A percentile compares a stretch with the other conserved stretches of the same genome.
phyloP scores from a whole-genome alignment of 2,329 filamentous ascomycete genomes.

The Colletotrichum caudatum region DNA sequence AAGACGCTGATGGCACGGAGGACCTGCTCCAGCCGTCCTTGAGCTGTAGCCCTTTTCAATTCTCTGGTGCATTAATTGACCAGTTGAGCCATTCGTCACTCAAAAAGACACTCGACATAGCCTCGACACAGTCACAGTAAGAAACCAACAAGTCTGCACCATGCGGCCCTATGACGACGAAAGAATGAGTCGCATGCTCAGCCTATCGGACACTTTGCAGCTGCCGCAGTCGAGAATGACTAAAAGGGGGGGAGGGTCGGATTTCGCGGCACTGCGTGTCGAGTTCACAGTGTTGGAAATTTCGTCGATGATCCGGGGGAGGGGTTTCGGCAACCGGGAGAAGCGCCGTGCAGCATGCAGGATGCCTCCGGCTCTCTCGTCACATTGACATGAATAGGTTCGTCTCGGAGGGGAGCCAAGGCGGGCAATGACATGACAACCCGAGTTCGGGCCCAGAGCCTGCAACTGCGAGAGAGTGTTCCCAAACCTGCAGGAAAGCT shows the following conservation, averaged over 20 bases:
- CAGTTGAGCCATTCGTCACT: neutral
- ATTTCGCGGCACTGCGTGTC: neutral
- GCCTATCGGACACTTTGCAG: neutral
- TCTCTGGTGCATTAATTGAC: fast-evolving
- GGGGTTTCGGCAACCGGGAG: neutral
- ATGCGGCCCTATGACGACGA: neutral
- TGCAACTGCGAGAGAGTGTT: neutral
- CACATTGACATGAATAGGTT: neutral
- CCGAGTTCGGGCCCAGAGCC: neutral
- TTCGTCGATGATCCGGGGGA: neutral
- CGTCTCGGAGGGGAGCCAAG: neutral
- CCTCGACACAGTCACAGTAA: neutral
- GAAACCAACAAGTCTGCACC: neutral
- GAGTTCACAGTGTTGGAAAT: neutral
- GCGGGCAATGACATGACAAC: neutral
- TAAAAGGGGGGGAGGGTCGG: no score
- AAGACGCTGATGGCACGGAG: neutral
- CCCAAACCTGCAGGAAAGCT: neutral
- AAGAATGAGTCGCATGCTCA: neutral
- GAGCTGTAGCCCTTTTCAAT: neutral
- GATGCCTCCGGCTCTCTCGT: neutral
- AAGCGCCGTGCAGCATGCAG: neutral
- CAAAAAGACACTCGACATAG: neutral
- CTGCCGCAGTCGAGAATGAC: neutral
- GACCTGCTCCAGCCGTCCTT: neutral